Evolutionary conservation across 345 rosid genomes (phyloP).

Genomic region (Dimocarpus longan): DNA sequence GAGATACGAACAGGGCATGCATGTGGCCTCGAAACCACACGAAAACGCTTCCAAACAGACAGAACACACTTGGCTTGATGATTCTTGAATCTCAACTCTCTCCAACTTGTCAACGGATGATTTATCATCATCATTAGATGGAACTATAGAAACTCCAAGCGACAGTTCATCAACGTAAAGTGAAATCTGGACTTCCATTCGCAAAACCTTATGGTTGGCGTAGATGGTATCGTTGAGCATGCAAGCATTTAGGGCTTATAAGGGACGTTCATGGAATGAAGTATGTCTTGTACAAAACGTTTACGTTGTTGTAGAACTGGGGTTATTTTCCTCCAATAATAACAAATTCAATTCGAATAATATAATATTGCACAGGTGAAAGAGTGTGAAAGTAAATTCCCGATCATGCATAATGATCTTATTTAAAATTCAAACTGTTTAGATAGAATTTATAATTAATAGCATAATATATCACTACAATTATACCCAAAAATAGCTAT

Average conservation of each 20-base stretch:
- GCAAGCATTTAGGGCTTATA: not conserved
- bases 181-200: not conserved
- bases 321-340: too few relatives aligned
- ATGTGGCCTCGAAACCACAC: not conserved
- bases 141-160: not conserved
- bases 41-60: constrained; percentile 8
- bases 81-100: not conserved
- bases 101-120: constrained; percentile 7
- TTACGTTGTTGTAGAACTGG: too few relatives aligned
- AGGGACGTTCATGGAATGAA: not conserved
- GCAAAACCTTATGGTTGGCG: not conserved
- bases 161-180: not conserved
- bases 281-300: not conserved
- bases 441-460: too few relatives aligned
- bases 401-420: too few relatives aligned
- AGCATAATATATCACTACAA: too few relatives aligned
- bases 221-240: not conserved
- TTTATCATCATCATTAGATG: not conserved
- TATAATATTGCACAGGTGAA: too few relatives aligned
- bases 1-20: constrained; percentile 21
- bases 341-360: too few relatives aligned
- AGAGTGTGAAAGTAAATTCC: too few relatives aligned
- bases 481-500: too few relatives aligned
- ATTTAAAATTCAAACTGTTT: too few relatives aligned
- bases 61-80: not conserved